Evolutionary conservation across 306 rosid genomes (phyloP), one percentile per base, ranked within the genome.

Genomic region (Echinosophora koreensis): DNA sequence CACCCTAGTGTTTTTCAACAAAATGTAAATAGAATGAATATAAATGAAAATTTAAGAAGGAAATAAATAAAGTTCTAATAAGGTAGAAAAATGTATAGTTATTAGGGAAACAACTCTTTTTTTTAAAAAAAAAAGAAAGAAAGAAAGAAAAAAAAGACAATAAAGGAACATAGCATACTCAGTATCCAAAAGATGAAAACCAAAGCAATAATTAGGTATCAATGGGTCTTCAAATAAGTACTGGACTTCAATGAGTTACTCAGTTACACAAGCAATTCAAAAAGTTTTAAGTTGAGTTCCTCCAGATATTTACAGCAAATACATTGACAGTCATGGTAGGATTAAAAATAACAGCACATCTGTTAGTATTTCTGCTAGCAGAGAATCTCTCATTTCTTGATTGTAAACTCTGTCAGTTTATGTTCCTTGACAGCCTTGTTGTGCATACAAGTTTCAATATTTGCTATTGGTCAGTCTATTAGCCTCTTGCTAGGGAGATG

Each of bases 1-100:
- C 88, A 56, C 87, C 91, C 98, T 94, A 79, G 80, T 81, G 74
- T 61, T 69, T 50, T 71, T 57, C 60, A 70, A 17, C 77, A 77
- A 62, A 41, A 68, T 32, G 56, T 38, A 51, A n/a, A 74, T 12
- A 18, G n/a, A 39, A 64, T 60, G 62, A 75, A 69, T 51, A 52
- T n/a, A 12, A 68, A 62, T 51, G 49, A 16, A 76, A 59, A 30
- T 30, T 30, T 30, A 30, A 17, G 28, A 22, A 39, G 9, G 10
- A 13, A 13, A 59, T 30, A 75, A 71, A 60, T 6, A 38, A 61
- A 62, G 27, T 47, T 67, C 47, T 30, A 15, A 44, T 47, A 66
- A 17, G 50, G 12, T 35, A 30, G 34, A 68, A 61, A 51, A 68
- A 42, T 77, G 22, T 73, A 18, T 46, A 56, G 13, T 71, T 30